phyloP scores from a whole-genome alignment of 768 basidiomycete genomes.

The Strobilomyces echinocephalus region DNA sequence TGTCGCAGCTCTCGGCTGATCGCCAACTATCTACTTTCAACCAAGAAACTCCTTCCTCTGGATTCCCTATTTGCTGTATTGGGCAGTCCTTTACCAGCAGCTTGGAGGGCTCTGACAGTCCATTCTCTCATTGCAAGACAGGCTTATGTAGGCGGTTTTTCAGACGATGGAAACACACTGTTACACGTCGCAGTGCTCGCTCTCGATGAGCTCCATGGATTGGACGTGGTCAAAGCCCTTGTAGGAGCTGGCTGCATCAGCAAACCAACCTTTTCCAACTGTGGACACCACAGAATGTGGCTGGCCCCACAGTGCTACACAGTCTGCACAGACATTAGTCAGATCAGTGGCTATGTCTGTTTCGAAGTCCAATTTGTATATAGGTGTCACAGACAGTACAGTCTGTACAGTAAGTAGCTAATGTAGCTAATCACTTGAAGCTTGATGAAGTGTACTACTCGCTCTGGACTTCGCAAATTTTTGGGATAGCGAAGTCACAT shows the following conservation, averaged over 20 bases:
- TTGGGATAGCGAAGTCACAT: no score
- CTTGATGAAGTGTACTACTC: no score
- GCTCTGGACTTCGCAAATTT: no score
- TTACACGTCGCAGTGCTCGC: neutral
- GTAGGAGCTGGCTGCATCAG: constrained; percentile 5
- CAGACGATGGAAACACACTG: neutral
- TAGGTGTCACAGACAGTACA: no score
- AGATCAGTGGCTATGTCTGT: no score
- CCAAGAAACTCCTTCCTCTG: neutral
- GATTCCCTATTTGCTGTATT: neutral
- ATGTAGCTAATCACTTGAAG: no score
- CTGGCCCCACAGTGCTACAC: neutral
- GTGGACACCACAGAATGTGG: no score
- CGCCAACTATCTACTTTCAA: neutral
- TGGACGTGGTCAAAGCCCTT: neutral
- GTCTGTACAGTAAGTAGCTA: no score
- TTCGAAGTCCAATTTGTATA: no score
- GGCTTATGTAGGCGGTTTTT: neutral
- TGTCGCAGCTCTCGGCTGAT: no score
- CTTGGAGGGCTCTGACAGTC: neutral
- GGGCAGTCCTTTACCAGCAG: neutral
- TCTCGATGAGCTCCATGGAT: neutral
- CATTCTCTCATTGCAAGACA: neutral
- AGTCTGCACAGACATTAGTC: no score
- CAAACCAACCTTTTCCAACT: no score